Base-by-base conservation (phyloP, 768 basidiomycete species). In the Steccherinum ochraceum region DNA sequence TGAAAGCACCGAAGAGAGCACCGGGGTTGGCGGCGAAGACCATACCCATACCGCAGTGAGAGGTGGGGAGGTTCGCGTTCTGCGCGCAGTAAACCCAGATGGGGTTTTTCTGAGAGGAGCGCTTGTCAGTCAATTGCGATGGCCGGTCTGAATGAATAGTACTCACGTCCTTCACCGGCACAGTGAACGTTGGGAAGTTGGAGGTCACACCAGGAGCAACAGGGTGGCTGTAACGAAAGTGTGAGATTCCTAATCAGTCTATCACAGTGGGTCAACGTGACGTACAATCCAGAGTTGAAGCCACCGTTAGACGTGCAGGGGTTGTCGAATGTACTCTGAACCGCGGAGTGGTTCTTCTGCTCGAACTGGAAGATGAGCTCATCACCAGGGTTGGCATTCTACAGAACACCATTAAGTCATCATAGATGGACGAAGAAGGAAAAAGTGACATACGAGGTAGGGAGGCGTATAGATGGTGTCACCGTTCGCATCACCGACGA, bases 251-350 rank as follows among this genome's bases (percentile, higher is more conserved):
- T 41, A 40, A 40, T 19, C 5, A 26, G 13, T 3, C 23, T 12
- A 16, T 19, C 19, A 25, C 13, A n/a, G 46, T 1, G 12, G 24
- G 3, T 19, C 12, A 13, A 18, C 3, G n/a, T 11, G 18, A 58
- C 61, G 43, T 47, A 66, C 65, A 68, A 69, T 25, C 57, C 61
- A 51, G 61, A 52, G 52, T 65, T 58, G 41, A 66, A 59, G 10
- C 66, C 67, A 35, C 49, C 53, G 1, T 30, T 21, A 2, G 52
- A 13, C n/a, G 51, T n/a, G 53, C 67, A 68, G 5, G 67, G 67
- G 7, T 42, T 18, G 3, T 26, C 46, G 51, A 68, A 67, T 4
- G 58, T 52, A 2, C 63, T 62, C 50, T 68, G 63, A 16, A 61
- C 64, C 11, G 62, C 64, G 4, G 55, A 57, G 55, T 67, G 67